Base-by-base conservation (phyloP, 139 green algal species). In the Chlamydomonas sphaeroides region DNA sequence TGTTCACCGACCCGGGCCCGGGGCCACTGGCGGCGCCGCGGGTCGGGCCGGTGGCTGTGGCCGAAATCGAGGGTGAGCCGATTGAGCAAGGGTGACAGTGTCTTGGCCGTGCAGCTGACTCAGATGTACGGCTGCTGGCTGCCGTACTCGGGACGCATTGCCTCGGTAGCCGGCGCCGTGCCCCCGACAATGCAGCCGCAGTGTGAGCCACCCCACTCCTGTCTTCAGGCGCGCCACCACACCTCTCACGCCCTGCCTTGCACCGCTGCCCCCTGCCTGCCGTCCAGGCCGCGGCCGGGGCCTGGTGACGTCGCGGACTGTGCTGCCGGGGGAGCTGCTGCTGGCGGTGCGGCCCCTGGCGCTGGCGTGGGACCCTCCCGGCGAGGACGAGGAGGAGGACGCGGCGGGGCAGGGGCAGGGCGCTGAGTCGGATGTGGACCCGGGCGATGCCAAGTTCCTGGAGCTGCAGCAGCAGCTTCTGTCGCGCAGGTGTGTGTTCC, bases 391-490 rank as follows among this genome's bases (percentile, higher is more conserved):
- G 70, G 51, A 8, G 18, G 36, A 14, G 1, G 72, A 21, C 10
- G 35, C 32, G 51, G 38, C 51, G 57, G 32, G 32, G 38, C 30
- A 8, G 17, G 14, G 8, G 25, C n/a, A 25, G 39, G 72, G 4
- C 28, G 49, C 32, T 33, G 49, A 21, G 28, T 36, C 26, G 38
- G 38, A 35, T 1, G 14, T 68, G 23, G 56, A 80, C 20, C 17
- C 7, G 14, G 39, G 42, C 23, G 75, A 82, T 36, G 75, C 75
- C 42, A 82, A 72, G 62, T 82, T 82, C 61, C 62, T 82, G 59
- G 61, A 49, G 62, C 63, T 82, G 42, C 75, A 82, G 42, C 62
- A 32, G 61, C 75, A 82, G 75, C 75, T 82, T 61, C 61, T 82
- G 61, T 7, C 38, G 0, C 20, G 75, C n/a, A 82, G 61, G 75